Evolutionary conservation across 2,329 filamentous ascomycete species (phyloP).

Genomic region (Fusarium tjaetaba): DNA sequence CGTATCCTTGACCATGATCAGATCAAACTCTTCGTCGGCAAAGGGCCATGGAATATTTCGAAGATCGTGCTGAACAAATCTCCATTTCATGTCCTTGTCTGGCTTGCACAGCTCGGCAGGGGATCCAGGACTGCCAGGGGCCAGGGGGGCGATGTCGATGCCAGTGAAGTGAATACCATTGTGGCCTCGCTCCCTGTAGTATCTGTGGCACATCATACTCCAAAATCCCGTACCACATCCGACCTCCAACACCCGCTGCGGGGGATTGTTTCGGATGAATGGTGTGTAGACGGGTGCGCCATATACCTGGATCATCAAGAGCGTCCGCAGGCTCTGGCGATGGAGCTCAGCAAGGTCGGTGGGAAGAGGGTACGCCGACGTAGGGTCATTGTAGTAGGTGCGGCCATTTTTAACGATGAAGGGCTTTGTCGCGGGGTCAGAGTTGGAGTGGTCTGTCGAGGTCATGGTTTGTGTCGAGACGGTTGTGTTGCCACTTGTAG

Average conservation of each 20-base stretch:
- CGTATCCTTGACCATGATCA: conserved; percentile 89
- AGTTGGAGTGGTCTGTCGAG: conserved; percentile 58
- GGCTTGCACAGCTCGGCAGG: conserved; percentile 57
- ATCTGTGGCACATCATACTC: conserved; percentile 87
- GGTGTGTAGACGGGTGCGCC: conserved; percentile 82
- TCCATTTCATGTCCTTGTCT: conserved; percentile 83
- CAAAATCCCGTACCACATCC: conserved; percentile 90
- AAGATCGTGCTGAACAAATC: conserved; percentile 88
- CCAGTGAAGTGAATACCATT: conserved; percentile 80
- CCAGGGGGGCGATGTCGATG: conserved; percentile 80
- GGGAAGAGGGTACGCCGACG: conserved; percentile 83
- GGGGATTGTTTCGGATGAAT: conserved; percentile 71
- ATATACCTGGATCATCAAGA: conserved; percentile 83
- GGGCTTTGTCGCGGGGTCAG: conserved; percentile 58
- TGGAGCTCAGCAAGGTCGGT: conserved; percentile 89
- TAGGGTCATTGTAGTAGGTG: conserved; percentile 80
- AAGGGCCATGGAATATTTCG: conserved; percentile 81
- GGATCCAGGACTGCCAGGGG: conserved; percentile 53
- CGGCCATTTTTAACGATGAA: conserved; percentile 81
- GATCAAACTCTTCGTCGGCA: conserved; percentile 81
- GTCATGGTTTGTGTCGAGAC: conserved; percentile 58
- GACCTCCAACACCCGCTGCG: conserved; percentile 82
- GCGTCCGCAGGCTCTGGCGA: conserved; percentile 84
- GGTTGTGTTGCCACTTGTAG: conserved; percentile 56
- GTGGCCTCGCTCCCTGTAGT: conserved; percentile 76